Evolutionary conservation across 352 stramenopile genomes (phyloP), one percentile per base, ranked within the genome.

Genomic region (Phytophthora brassicae): DNA sequence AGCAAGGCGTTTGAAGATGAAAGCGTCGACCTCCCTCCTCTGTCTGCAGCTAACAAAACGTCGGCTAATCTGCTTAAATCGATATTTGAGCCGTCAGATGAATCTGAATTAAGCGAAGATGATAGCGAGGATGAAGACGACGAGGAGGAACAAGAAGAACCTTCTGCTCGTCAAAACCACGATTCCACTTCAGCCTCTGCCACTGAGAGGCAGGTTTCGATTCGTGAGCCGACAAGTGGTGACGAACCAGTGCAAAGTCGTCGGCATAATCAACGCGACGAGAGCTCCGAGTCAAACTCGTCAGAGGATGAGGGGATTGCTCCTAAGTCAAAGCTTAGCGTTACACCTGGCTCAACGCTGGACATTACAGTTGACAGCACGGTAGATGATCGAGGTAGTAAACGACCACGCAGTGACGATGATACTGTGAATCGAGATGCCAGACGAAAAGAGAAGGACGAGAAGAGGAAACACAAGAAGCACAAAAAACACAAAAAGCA

Each of bases 31-130:
- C 53, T 90, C 2, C 68, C 65, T 4, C 61, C 69, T 8, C 54
- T 92, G 6, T 74, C 74, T 31, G 55, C 62, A 31, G 62, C 72
- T n/a, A 48, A 76, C 31, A 81, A 83, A 29, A 73, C 82, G 3
- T 68, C 75, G 6, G 49, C 51, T 2, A 76, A 73, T 70, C 57
- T 95, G 42, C 64, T 95, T 20, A 84, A 87, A 67, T 88, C 83
- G 14, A 92, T 95, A 49, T 95, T 95, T 66, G 84, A 93, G 54
- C 81, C 79, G 1, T 88, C 81, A 2, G 86, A 93, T 44, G 84
- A 76, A 26, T 77, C 64, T 3, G 64, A 68, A 22, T 13, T 77
- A 6, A 84, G 73, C 54, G 70, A 88, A 26, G 72, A 86, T 17
- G 64, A 78, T 4, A 68, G 56, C 5, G 72, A 78, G 20, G 70